phyloP scores from a whole-genome alignment of 2,329 filamentous ascomycete species.

The Pezicula rhizophila region DNA sequence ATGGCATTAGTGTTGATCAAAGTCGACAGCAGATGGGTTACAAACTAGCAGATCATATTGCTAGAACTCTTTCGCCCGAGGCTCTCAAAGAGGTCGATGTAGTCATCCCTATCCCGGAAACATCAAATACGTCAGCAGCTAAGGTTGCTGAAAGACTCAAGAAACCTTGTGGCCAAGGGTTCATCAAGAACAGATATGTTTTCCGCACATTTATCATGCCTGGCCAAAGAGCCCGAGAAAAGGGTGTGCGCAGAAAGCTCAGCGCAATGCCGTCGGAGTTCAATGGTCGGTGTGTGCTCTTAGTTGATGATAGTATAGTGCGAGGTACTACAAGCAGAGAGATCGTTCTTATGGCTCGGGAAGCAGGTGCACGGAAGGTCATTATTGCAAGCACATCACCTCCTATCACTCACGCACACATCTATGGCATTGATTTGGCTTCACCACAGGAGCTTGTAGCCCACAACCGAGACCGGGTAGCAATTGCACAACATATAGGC shows the following conservation, averaged over 20 bases:
- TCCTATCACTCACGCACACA: conserved; percentile 77
- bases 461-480: conserved; percentile 54
- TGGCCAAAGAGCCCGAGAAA: conserved; percentile 72
- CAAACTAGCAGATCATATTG: conserved; percentile 70
- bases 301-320: conserved; percentile 89
- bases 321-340: conserved; percentile 76
- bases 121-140: conserved; percentile 74
- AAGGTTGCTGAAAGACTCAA: conserved; percentile 68
- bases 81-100: conserved; percentile 72
- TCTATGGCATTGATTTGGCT: conserved; percentile 76
- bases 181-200: conserved; percentile 86
- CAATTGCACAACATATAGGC: conserved; percentile 62
- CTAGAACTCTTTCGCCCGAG: conserved; percentile 59
- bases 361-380: conserved; percentile 76
- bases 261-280: conserved; percentile 85
- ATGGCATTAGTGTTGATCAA: conserved; percentile 81
- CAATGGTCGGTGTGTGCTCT: conserved; percentile 67
- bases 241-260: conserved; percentile 84
- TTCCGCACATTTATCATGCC: conserved; percentile 87
- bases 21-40: conserved; percentile 83
- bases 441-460: conserved; percentile 67
- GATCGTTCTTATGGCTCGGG: conserved; percentile 77
- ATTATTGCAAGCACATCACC: conserved; percentile 80
- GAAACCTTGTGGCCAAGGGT: conserved; percentile 74
- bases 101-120: conserved; percentile 80